These are phyloP conservation scores for Pyrus betulifolia DNA, from an alignment of 306 rosid genomes.

Conservation along the genomic window DNA sequence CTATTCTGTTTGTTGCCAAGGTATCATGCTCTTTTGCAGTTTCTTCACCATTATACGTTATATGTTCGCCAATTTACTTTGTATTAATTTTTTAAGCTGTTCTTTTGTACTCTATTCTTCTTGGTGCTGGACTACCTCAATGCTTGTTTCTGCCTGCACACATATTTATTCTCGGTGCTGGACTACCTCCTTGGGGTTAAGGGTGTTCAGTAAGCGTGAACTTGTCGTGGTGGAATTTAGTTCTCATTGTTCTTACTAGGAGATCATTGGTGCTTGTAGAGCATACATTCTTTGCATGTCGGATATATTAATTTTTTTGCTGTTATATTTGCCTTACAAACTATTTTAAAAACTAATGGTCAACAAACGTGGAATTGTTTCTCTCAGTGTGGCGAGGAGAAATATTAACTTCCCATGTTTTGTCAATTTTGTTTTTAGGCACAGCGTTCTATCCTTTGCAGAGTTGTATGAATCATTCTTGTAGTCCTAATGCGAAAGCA, in stretches of 20 bases:
- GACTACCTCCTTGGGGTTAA: background rate
- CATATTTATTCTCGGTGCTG: background rate
- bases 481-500: conserved; percentile 87
- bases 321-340: background rate
- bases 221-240: background rate
- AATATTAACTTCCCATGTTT: background rate
- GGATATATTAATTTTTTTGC: background rate
- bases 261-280: background rate
- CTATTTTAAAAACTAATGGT: background rate
- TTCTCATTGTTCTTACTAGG: background rate
- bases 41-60: background rate
- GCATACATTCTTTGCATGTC: background rate
- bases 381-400: background rate
- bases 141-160: background rate
- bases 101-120: background rate
- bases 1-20: conserved; percentile 80
- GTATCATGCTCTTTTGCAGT: conserved; percentile 31
- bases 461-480: conserved; percentile 94
- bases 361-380: background rate
- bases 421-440: conserved; percentile 41
- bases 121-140: background rate
- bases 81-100: background rate
- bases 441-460: conserved; percentile 87
- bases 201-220: background rate
- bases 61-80: background rate